Conservation (phyloP, 495 filamentous ascomycete genomes). For the Neurospora cerealis region DNA sequence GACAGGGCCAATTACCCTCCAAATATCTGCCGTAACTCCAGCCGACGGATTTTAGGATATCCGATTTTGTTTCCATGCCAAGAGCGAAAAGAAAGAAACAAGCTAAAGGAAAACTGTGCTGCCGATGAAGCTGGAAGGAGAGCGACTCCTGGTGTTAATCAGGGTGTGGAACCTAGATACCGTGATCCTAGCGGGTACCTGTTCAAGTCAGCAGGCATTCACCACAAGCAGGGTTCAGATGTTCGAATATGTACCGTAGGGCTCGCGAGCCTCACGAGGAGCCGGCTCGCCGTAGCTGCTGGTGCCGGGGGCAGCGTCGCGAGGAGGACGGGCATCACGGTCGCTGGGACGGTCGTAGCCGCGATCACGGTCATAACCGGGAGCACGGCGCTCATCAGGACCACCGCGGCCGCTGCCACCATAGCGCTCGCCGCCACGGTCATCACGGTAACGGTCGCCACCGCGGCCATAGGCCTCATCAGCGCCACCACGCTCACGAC, state of each 20-base stretch:
- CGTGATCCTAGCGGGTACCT: slow-evolving; percentile 18
- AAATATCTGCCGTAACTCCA: slow-evolving; percentile 28
- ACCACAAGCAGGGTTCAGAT: neutral
- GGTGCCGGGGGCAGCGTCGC: slow-evolving; percentile 37
- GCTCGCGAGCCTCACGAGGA: slow-evolving; percentile 51
- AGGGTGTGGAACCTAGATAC: neutral
- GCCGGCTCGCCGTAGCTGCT: slow-evolving; percentile 48
- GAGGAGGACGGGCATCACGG: slow-evolving; percentile 35
- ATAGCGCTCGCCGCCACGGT: slow-evolving; percentile 29
- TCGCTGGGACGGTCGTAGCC: slow-evolving; percentile 43
- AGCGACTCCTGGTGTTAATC: neutral
- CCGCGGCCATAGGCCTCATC: slow-evolving; percentile 38
- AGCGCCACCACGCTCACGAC: slow-evolving; percentile 47
- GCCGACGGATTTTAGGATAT: slow-evolving; percentile 31
- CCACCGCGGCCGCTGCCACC: slow-evolving; percentile 34
- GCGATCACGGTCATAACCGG: slow-evolving; percentile 44
- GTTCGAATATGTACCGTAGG: slow-evolving; percentile 17
- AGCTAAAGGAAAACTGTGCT: slow-evolving; percentile 16
- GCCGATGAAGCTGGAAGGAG: slow-evolving; percentile 9
- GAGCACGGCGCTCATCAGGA: slow-evolving; percentile 41
- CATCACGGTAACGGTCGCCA: slow-evolving; percentile 36
- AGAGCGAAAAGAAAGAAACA: slow-evolving; percentile 16
- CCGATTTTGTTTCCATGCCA: slow-evolving; percentile 28
- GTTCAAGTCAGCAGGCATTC: slow-evolving; percentile 4
- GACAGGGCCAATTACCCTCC: slow-evolving; percentile 24